Evolutionary conservation across 2,329 filamentous ascomycete species (phyloP).

Genomic region (Arthrobotrys entomopaga): DNA sequence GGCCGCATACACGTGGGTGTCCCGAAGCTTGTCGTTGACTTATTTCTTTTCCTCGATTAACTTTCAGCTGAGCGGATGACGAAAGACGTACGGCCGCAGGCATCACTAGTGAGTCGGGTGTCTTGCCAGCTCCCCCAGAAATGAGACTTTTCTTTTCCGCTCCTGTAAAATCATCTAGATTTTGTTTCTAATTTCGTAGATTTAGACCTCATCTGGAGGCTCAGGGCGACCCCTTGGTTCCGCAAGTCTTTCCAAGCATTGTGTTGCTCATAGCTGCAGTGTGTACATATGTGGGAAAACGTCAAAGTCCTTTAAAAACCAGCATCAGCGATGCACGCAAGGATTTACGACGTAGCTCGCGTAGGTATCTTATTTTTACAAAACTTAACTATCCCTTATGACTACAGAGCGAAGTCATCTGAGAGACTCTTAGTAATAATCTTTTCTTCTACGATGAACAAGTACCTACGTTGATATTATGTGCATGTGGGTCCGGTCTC

Average conservation of each 20-base stretch:
- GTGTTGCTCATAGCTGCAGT: slow-evolving; percentile 27
- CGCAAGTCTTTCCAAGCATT: slow-evolving; percentile 1
- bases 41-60: not conserved
- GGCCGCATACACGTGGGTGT: slow-evolving; percentile 10
- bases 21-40: slow-evolving; percentile 28
- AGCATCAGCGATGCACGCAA: slow-evolving; percentile 34
- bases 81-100: not conserved
- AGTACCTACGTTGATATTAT: too few species aligned
- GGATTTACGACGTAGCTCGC: slow-evolving; percentile 26
- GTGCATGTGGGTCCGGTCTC: too few species aligned
- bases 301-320: slow-evolving; percentile 13
- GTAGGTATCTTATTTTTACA: slow-evolving; percentile 5
- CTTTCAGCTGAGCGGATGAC: slow-evolving; percentile 2
- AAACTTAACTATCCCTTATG: not conserved
- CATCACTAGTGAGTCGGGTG: slow-evolving; percentile 23
- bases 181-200: too few species aligned
- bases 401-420: not conserved
- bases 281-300: not conserved
- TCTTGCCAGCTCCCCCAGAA: slow-evolving; percentile 44
- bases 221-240: too few species aligned
- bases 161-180: too few species aligned
- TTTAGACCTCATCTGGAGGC: too few species aligned
- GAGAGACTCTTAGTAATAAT: too few species aligned
- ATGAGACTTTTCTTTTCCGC: slow-evolving; percentile 9
- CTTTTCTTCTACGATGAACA: too few species aligned